Percentiles rank a stretch among this genome's conserved stretches.
These are phyloP conservation scores for Plasmopara viticola DNA, from an alignment of 352 stramenopile species.

Conservation along the genomic window DNA sequence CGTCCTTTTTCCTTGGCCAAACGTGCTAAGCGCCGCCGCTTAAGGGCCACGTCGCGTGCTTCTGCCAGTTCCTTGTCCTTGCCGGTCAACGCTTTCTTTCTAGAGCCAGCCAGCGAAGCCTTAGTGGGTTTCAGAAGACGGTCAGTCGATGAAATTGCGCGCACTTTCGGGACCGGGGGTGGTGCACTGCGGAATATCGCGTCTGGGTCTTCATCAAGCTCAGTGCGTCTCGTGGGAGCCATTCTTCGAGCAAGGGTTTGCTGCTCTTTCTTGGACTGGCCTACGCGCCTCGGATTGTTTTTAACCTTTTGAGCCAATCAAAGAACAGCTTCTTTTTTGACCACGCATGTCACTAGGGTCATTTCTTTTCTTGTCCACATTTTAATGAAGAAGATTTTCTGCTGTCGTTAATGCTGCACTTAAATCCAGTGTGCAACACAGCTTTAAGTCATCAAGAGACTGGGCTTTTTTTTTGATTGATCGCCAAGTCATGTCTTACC, in stretches of 20 bases:
- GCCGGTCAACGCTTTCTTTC: constrained; percentile 37
- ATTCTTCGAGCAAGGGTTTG: constrained; percentile 3
- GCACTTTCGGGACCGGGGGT: constrained; percentile 41
- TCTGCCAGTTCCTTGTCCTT: constrained; percentile 39
- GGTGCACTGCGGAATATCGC: constrained; percentile 40
- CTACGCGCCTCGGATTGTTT: constrained; percentile 6
- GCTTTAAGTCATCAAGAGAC: too few species aligned
- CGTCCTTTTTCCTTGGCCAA: constrained; percentile 48
- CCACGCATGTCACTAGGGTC: too few species aligned
- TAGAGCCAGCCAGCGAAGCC: constrained; percentile 40
- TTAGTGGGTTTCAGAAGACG: constrained; percentile 54
- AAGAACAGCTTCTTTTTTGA: background rate
- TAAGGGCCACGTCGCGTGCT: constrained; percentile 25
- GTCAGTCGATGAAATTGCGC: constrained; percentile 49
- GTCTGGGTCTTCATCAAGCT: constrained; percentile 36
- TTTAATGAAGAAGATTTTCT: too few species aligned
- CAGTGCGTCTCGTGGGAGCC: constrained; percentile 13
- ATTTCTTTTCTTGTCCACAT: too few species aligned
- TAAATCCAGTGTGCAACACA: too few species aligned
- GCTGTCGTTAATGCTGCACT: too few species aligned
- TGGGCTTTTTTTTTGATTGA: too few species aligned
- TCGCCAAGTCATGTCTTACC: too few species aligned
- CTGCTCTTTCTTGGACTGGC: constrained; percentile 20
- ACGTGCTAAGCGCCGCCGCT: constrained; percentile 26
- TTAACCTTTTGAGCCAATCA: constrained; percentile 31